Conservation (phyloP, 2,329 filamentous ascomycete genomes). For the Fusarium tuaranense region DNA sequence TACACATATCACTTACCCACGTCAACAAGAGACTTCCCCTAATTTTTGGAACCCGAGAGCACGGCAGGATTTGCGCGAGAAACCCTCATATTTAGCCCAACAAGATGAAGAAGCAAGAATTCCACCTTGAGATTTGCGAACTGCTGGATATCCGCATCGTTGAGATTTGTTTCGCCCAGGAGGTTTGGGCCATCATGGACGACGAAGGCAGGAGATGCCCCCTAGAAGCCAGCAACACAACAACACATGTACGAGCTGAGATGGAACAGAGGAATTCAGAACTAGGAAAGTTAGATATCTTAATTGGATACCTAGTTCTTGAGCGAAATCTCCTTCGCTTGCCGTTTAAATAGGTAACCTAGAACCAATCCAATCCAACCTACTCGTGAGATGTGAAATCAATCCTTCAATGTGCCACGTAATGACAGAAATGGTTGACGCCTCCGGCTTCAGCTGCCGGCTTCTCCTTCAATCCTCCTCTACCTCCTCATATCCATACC, state of each 20-base stretch:
- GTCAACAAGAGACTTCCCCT: not conserved
- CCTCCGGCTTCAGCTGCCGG: not conserved
- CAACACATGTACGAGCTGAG: not conserved
- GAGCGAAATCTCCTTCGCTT: constrained; percentile 1
- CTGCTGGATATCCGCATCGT: not conserved
- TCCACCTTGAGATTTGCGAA: not conserved
- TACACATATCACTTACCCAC: not conserved
- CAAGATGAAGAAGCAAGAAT: not conserved
- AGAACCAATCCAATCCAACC: constrained; percentile 6
- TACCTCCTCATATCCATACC: constrained; percentile 12
- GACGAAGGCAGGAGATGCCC: no score
- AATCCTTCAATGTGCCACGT: not conserved
- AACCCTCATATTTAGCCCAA: not conserved
- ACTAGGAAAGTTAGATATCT: constrained; percentile 3
- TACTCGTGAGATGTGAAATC: not conserved
- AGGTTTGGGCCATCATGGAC: not conserved
- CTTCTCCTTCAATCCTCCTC: not conserved
- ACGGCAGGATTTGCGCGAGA: not conserved
- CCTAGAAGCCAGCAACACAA: not conserved
- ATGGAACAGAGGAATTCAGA: not conserved
- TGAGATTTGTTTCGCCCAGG: not conserved
- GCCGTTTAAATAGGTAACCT: not conserved
- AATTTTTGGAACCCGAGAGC: not conserved
- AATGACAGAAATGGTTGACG: constrained; percentile 7
- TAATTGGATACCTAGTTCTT: constrained; percentile 30